Evolutionary conservation across 257 asterid genomes (phyloP).

Genomic region (Phtheirospermum japonicum): DNA sequence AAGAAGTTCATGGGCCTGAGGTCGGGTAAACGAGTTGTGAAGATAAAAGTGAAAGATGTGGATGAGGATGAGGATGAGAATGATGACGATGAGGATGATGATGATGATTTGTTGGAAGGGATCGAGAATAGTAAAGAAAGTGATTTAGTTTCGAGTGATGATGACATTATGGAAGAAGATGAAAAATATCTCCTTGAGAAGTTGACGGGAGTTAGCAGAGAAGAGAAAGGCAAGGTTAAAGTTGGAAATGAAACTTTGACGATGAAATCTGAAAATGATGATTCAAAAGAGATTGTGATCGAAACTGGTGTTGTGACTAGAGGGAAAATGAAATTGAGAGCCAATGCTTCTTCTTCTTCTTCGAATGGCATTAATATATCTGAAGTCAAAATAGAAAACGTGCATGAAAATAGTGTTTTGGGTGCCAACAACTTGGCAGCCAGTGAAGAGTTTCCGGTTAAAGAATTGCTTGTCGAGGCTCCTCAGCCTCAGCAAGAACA

Average conservation of each 20-base stretch:
- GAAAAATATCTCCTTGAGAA: conserved; percentile 28
- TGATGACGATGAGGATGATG: no score
- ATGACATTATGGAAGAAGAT: conserved; percentile 21
- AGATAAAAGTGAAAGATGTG: conserved; percentile 33
- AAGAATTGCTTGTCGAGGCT: neutral
- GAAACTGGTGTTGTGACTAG: conserved; percentile 34
- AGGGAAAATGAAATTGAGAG: conserved; percentile 46
- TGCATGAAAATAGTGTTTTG: conserved; percentile 24
- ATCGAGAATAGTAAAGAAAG: conserved; percentile 32
- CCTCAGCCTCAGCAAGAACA: neutral
- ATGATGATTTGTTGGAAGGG: neutral
- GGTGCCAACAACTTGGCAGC: conserved; percentile 25
- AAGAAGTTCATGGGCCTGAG: conserved; percentile 46
- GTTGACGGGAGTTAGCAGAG: conserved; percentile 31
- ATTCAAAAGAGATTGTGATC: conserved; percentile 25
- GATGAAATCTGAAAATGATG: conserved; percentile 25
- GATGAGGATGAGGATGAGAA: no score
- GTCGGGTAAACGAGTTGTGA: conserved; percentile 56
- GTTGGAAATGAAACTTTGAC: conserved; percentile 23
- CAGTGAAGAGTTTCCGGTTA: conserved; percentile 30
- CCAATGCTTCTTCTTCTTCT: conserved; percentile 27
- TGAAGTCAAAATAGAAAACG: conserved; percentile 24
- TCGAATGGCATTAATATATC: conserved; percentile 19
- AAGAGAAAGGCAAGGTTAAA: conserved; percentile 41
- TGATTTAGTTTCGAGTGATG: conserved; percentile 26